These are phyloP conservation scores for Gossypium lobatum DNA, from an alignment of 441 rosid species.

Conservation along the genomic window DNA sequence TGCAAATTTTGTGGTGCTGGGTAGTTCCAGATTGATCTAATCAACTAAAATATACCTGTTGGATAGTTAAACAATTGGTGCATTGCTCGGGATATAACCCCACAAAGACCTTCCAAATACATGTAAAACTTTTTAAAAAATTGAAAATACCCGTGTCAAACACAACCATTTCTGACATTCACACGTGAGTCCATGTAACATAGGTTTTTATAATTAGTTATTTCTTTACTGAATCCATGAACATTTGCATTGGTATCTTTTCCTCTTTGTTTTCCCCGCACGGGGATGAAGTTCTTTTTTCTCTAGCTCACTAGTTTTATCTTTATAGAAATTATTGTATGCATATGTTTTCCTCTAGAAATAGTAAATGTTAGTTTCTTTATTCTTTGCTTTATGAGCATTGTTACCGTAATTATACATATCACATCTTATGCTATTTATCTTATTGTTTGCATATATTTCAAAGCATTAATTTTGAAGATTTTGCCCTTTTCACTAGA, in stretches of 20 bases:
- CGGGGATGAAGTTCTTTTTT: not conserved
- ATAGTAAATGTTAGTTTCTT: not conserved
- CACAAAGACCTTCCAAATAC: not conserved
- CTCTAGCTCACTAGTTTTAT: not conserved
- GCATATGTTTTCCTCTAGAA: not conserved
- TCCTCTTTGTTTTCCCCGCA: not conserved
- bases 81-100: not conserved
- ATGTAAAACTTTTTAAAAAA: not conserved
- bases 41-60: not conserved
- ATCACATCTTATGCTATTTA: not conserved
- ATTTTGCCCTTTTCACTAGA: not conserved
- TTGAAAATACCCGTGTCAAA: not conserved
- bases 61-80: not conserved
- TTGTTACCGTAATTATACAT: not conserved
- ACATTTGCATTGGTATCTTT: not conserved
- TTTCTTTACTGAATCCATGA: not conserved
- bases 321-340: not conserved
- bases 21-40: not conserved
- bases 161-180: not conserved
- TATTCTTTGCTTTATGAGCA: not conserved
- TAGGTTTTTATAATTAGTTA: not conserved
- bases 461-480: not conserved
- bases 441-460: not conserved
- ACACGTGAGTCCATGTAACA: not conserved
- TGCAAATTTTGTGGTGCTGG: not conserved